phyloP scores from a whole-genome alignment of 192 early-diverging fungal genomes.

The Coemansia biformis region DNA sequence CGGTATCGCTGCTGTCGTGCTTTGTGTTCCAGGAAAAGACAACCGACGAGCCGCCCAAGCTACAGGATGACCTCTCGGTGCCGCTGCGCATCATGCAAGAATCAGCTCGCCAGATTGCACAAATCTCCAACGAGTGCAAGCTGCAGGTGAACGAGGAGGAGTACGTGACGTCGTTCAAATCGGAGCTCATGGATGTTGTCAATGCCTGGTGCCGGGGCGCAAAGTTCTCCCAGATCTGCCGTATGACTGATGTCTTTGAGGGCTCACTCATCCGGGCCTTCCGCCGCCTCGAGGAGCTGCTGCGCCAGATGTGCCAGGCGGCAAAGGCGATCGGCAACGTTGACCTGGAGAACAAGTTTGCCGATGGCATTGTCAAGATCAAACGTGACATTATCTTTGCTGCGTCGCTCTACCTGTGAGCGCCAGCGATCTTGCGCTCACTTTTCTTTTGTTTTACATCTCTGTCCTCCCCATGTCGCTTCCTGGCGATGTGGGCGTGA shows the following conservation, averaged over 20 bases:
- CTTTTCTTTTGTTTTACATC: neutral
- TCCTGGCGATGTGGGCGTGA: too few relatives aligned
- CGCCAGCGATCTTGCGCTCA: too few relatives aligned
- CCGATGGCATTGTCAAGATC: constrained; percentile 84
- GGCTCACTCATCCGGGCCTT: constrained; percentile 88
- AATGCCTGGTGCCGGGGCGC: constrained; percentile 88
- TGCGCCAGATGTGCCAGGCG: constrained; percentile 84
- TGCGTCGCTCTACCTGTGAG: constrained; percentile 82
- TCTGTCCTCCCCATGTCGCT: too few relatives aligned
- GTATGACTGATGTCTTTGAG: constrained; percentile 93
- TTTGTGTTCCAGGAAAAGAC: constrained; percentile 85
- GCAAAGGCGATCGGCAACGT: constrained; percentile 92
- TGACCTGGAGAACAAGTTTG: constrained; percentile 92
- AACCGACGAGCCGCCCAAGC: constrained; percentile 45
- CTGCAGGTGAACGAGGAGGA: constrained; percentile 81
- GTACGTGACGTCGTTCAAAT: constrained; percentile 77
- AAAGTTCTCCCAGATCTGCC: constrained; percentile 89
- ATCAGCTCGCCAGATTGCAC: constrained; percentile 75
- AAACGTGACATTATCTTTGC: constrained; percentile 98
- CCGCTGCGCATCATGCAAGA: constrained; percentile 81
- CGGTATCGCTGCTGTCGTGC: constrained; percentile 80
- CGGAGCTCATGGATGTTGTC: constrained; percentile 92
- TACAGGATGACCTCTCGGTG: constrained; percentile 70
- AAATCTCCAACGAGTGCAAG: constrained; percentile 84
- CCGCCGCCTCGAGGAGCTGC: constrained; percentile 81